Percentiles rank a stretch among this genome's conserved stretches.
These are phyloP conservation scores for Dillenia turbinata DNA, from an alignment of 164 flowering plant genomes.

Conservation along the genomic window DNA sequence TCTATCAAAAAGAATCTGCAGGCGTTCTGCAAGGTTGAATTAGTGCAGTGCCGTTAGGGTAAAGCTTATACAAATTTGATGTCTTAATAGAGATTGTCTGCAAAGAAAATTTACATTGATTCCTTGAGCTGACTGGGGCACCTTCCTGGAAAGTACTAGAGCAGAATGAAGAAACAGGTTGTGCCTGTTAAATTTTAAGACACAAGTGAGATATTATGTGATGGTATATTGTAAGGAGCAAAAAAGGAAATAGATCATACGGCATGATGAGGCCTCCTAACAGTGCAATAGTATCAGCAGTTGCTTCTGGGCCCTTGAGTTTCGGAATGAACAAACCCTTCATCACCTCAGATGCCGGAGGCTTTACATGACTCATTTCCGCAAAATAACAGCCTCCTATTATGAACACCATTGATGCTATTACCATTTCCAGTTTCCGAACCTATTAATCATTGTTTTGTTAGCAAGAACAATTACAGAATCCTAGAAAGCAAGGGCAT, in stretches of 20 bases:
- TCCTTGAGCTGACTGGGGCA: constrained; percentile 10
- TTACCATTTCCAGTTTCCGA: constrained; percentile 16
- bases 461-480: no score
- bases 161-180: constrained; percentile 26
- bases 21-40: constrained; percentile 7
- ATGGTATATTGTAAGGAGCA: neutral
- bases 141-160: constrained; percentile 16
- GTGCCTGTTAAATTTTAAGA: constrained; percentile 10
- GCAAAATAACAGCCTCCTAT: constrained; percentile 16
- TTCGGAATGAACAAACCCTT: constrained; percentile 18
- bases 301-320: constrained; percentile 11
- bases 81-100: neutral
- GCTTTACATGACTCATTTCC: constrained; percentile 15
- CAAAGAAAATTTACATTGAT: constrained; percentile 10
- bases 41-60: neutral
- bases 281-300: constrained; percentile 14
- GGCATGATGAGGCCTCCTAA: constrained; percentile 22
- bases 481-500: no score
- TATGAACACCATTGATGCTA: constrained; percentile 10
- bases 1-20: constrained; percentile 17
- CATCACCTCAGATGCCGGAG: constrained; percentile 7
- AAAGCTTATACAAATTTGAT: neutral
- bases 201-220: neutral
- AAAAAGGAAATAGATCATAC: constrained; percentile 3
- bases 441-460: constrained; percentile 2